Percentiles rank a stretch among this genome's conserved stretches.
Evolutionary conservation across 2,329 filamentous ascomycete genomes (phyloP).

Genomic region (Nakataea oryzae): DNA sequence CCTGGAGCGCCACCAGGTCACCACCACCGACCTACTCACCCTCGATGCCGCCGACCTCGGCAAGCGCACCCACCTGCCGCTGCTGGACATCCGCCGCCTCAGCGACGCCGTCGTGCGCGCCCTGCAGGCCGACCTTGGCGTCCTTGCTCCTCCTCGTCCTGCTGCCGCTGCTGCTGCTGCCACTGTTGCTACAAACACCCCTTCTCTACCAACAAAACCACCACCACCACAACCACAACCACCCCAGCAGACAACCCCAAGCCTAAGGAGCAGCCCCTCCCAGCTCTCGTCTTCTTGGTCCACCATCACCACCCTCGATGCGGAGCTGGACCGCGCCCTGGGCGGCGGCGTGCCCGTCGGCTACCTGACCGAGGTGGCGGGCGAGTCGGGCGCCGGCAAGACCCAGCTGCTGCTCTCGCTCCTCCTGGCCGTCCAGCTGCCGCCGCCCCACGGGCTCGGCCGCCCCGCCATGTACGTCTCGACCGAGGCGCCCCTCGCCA

Average conservation of each 20-base stretch:
- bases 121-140: constrained; percentile 53
- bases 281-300: constrained; percentile 32
- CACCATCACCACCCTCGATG: constrained; percentile 73
- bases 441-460: constrained; percentile 58
- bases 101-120: constrained; percentile 55
- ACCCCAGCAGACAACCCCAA: constrained; percentile 6
- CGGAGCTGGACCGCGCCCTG: constrained; percentile 55
- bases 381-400: constrained; percentile 91
- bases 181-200: not conserved
- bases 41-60: constrained; percentile 75
- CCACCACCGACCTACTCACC: constrained; percentile 74
- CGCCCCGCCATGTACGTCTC: constrained; percentile 85
- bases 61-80: constrained; percentile 72
- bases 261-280: constrained; percentile 20
- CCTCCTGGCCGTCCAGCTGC: constrained; percentile 75
- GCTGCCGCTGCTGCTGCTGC: not conserved
- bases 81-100: constrained; percentile 69
- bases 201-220: constrained; percentile 9
- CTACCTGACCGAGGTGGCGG: constrained; percentile 79
- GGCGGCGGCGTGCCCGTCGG: constrained; percentile 78
- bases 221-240: not conserved
- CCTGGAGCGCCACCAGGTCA: constrained; percentile 68
- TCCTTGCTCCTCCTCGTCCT: constrained; percentile 8
- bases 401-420: constrained; percentile 85
- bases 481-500: constrained; percentile 79